Percentiles rank a stretch among this genome's conserved stretches.
phyloP scores from a whole-genome alignment of 768 basidiomycete genomes.

The Chiua virens region DNA sequence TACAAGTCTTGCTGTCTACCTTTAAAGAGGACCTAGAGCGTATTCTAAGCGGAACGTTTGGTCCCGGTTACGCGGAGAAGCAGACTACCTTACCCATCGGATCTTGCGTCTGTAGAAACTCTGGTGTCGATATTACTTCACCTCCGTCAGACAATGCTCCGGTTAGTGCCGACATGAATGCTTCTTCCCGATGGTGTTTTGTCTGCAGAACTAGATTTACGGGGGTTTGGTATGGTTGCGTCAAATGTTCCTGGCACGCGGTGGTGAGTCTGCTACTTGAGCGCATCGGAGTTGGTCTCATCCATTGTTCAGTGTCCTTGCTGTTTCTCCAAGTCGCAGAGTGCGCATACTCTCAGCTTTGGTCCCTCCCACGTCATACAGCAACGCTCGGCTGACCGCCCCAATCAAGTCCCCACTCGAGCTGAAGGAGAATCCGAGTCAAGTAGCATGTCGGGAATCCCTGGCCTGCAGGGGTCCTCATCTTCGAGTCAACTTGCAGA shows the following conservation, averaged over 20 bases:
- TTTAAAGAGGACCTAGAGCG: conserved; percentile 57
- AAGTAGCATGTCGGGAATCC: neutral
- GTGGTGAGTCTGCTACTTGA: conserved; percentile 22
- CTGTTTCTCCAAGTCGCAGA: conserved; percentile 29
- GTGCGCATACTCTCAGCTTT: conserved; percentile 31
- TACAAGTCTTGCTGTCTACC: conserved; percentile 44
- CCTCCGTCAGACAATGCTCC: neutral
- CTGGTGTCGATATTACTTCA: neutral
- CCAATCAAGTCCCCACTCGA: neutral
- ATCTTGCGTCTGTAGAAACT: neutral
- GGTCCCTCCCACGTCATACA: conserved; percentile 31
- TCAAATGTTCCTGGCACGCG: conserved; percentile 33
- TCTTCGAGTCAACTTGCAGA: neutral
- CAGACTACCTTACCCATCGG: neutral
- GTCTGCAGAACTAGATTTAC: conserved; percentile 27
- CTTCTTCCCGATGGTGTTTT: conserved; percentile 27
- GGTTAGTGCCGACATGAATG: neutral
- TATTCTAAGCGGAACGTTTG: conserved; percentile 41
- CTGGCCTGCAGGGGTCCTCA: neutral
- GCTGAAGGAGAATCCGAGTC: neutral
- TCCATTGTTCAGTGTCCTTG: conserved; percentile 19
- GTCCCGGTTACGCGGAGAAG: conserved; percentile 8
- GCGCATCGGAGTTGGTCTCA: conserved; percentile 4
- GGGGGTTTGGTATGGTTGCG: conserved; percentile 31
- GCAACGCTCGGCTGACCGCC: conserved; percentile 5